Evolutionary conservation across 495 filamentous ascomycete genomes (phyloP), one percentile per base, ranked within the genome.

Genomic region (Oidiodendron maius): DNA sequence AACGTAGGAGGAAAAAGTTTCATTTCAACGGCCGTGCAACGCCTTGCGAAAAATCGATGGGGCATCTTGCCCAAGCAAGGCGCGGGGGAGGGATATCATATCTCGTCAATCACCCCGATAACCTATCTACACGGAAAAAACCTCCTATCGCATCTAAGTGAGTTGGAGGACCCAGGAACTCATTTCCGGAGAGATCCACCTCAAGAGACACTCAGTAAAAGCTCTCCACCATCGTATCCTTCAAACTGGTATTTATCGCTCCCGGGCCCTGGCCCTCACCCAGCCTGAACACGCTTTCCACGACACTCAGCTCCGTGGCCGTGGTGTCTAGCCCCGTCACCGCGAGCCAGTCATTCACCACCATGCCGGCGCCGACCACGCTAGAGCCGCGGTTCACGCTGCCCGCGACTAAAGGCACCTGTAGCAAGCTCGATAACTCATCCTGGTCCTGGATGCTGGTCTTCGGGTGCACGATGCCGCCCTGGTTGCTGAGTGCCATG

Each of bases 341-440:
- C 8, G 93, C 94, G 68, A 97, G 78, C 93, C 93, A 97, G 72
- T 98, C 93, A 63, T 98, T 98, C 47, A 98, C 93, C 9, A 98
- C 93, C 88, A 97, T 95, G 20, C 93, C 93, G 10, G 93, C 93
- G 20, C 93, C 93, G 24, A 98, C 89, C n/a, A 97, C 90, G 35
- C 87, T 80, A 51, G 80, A 86, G 26, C 93, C 94, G 48, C 93
- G 79, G 68, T 98, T 98, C 17, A 98, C 84, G 59, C 80, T 86
- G 24, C 93, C 93, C 0, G 93, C 93, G 2, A 98, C 93, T 2
- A 98, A 80, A 9, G 93, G 93, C 40, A 98, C 91, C 69, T 97
- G 93, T 53, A 98, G 77, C 61, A 98, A 71, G 56, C 83, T 89
- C 53, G 83, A 89, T 52, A 98, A 84, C 72, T 98, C 93, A 65